Evolutionary conservation across 306 rosid genomes (phyloP).

Genomic region (Rosa rugosa): DNA sequence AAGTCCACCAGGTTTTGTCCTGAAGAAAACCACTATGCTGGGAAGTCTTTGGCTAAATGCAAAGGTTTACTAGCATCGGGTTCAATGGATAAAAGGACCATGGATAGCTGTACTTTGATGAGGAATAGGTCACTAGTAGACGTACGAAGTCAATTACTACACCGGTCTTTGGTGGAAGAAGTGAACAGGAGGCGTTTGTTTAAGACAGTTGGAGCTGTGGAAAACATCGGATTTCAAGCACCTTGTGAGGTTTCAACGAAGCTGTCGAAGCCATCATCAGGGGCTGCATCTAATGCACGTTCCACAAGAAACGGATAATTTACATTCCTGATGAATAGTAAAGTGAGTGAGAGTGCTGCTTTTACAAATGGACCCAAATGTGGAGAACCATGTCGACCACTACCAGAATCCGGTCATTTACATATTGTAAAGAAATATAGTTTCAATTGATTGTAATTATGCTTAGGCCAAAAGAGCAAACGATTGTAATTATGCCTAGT

Average conservation of each 20-base stretch:
- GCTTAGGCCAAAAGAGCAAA: neutral
- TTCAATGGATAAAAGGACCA: slow-evolving; percentile 41
- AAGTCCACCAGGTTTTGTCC: slow-evolving; percentile 56
- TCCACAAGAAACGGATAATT: slow-evolving; percentile 25
- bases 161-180: slow-evolving; percentile 75
- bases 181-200: slow-evolving; percentile 64
- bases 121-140: slow-evolving; percentile 76
- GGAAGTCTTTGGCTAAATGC: slow-evolving; percentile 26
- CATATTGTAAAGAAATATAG: slow-evolving; percentile 13
- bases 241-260: slow-evolving; percentile 53
- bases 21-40: slow-evolving; percentile 34
- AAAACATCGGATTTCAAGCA: slow-evolving; percentile 69
- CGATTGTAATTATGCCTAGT: slow-evolving; percentile 29
- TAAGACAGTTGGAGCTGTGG: slow-evolving; percentile 78
- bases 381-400: slow-evolving; percentile 7
- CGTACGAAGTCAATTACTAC: slow-evolving; percentile 66
- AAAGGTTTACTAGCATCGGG: slow-evolving; percentile 34
- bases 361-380: neutral
- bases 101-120: slow-evolving; percentile 41
- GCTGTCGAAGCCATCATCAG: slow-evolving; percentile 27
- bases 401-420: neutral
- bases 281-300: slow-evolving; percentile 20
- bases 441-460: slow-evolving; percentile 30
- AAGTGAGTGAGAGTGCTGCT: neutral
- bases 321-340: neutral